phyloP scores from a whole-genome alignment of 75 land plant genomes.

The Chamaecyparis obtusa region DNA sequence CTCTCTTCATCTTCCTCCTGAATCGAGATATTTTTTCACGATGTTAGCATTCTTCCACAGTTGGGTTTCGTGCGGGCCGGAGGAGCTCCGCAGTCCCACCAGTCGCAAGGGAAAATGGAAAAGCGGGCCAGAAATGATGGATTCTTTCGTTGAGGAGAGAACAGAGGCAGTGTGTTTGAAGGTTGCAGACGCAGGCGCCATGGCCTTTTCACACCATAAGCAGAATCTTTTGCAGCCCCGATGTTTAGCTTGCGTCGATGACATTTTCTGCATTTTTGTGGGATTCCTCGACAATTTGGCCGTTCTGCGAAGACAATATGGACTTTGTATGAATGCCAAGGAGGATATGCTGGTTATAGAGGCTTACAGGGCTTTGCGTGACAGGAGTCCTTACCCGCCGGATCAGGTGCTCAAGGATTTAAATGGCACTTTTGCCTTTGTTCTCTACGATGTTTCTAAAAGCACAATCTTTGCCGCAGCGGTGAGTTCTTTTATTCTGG shows the following conservation, averaged over 20 bases:
- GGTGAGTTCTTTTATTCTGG: not conserved
- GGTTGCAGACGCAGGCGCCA: not conserved
- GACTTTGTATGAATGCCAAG: constrained; percentile 60
- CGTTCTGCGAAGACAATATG: constrained; percentile 70
- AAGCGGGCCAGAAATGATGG: not conserved
- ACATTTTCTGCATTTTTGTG: constrained; percentile 75
- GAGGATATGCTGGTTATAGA: constrained; percentile 87
- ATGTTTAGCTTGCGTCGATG: constrained; percentile 64
- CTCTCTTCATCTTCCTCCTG: not conserved
- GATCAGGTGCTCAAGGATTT: constrained; percentile 84
- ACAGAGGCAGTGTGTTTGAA: not conserved
- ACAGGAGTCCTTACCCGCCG: constrained; percentile 92
- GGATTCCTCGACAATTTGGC: constrained; percentile 77
- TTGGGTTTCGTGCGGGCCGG: not conserved
- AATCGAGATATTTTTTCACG: not conserved
- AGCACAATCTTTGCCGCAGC: not conserved
- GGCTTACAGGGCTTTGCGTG: constrained; percentile 77
- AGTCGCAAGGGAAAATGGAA: not conserved
- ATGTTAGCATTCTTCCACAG: not conserved
- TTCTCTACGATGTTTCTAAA: no score
- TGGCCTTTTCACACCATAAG: not conserved
- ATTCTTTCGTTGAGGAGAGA: not conserved
- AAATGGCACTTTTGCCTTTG: constrained; percentile 26
- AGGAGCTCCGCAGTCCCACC: not conserved
- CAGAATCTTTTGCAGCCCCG: not conserved